Base-by-base conservation (phyloP, 2,329 filamentous ascomycete species). In the Thelonectria discophora region DNA sequence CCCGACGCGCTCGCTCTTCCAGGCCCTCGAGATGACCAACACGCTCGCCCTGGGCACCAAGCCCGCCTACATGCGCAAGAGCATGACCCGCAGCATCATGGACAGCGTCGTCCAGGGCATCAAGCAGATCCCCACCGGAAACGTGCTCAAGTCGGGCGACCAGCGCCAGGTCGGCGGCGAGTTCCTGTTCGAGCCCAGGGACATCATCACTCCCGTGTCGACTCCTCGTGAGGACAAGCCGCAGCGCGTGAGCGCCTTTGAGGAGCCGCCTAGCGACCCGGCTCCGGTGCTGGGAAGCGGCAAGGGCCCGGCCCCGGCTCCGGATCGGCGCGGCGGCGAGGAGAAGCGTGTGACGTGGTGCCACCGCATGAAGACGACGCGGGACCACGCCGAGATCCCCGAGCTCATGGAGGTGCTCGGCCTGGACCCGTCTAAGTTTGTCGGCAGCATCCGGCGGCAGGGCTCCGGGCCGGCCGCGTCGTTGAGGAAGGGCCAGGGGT, bases 331-430 rank as follows among this genome's bases (percentile, higher is more conserved):
- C 7, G 24, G 65, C 20, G 70, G 74, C 2, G 80, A 86, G 70
- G 80, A 85, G 70, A 90, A 90, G 77, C 80, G 79, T 56, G 84
- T 92, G 27, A 88, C 86, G 1, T 96, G 92, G 92, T 93, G 90
- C 69, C 91, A 94, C 77, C 83, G 91, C 27, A 96, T 96, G 92
- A 82, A 82, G 72, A 91, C 86, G 59, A 94, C 91, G 12, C 80
- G 92, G 50, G 92, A 94, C 67, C 92, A 96, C 73, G 85, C 86
- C 1, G 91, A 93, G 79, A 81, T 94, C 1, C 82, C 83, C 0
- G 88, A 89, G 74, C 70, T 93, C 57, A 85, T 87, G 77, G 80
- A 85, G 68, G 75, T 91, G 12, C 74, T 93, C 47, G 88, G 88
- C 0, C 69, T 90, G 5, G 80, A 84, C 50, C 80, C 66, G 13